Base-by-base conservation (phyloP, 805 yeast species). In the Myxozyma sirexii region DNA sequence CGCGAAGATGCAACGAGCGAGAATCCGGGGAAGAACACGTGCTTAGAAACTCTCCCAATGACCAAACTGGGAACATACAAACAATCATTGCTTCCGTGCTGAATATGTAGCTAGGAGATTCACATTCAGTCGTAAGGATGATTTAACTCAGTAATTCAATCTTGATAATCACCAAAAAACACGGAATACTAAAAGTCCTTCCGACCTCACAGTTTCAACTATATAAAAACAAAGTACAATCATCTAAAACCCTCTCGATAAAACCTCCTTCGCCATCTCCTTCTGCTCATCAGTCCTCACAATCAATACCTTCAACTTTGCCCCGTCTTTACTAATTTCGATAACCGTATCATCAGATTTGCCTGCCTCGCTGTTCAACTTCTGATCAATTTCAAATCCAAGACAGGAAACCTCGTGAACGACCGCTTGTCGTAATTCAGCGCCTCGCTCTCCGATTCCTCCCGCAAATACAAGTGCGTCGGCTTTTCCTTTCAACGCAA, bases 381-480 rank as follows among this genome's bases (percentile, higher is more conserved):
- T 24, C 21, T 54, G 48, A 44, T 63, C 63, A 17, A 63, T 13
- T 24, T 42, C 44, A 33, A 63, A 49, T n/a, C 66, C 66, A 27
- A 63, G 45, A 35, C 62, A 63, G 5, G 35, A 21, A 10, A 57
- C 60, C 4, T 43, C 41, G 1, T 54, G 47, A 4, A 47, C 39
- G 5, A 63, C 65, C 17, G 59, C 65, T 2, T 35, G 15, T n/a
- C 66, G 52, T 1, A 63, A 44, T 46, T 54, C 57, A 12, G 17
- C 42, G 12, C 66, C 56, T 8, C 59, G 57, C 43, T 63, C 67
- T 8, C 67, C 67, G 23, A 63, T 62, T 21, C 67, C 67, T 23
- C 67, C 67, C 10, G 67, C 66, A 42, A 63, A 63, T 5, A 58
- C 63, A 4, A 63, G 48, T 15, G 67, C 67, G 15, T 21, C 54